Conservation (phyloP, 306 rosid genomes). For the Cyclanthera cordifolia region DNA sequence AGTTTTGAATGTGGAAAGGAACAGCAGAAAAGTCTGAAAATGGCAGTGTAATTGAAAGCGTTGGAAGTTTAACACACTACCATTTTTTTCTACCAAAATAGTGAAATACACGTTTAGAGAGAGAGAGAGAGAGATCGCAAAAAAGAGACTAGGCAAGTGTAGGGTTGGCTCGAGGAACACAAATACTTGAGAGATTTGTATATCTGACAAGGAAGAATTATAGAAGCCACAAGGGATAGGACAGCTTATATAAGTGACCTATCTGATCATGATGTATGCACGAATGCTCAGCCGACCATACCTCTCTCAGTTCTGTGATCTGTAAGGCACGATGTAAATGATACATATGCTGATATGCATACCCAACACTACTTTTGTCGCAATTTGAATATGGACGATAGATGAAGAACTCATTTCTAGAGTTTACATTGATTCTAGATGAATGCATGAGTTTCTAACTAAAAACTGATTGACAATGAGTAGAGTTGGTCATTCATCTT, state of each 20-base stretch:
- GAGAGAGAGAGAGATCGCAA: too few relatives aligned
- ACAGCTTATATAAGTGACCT: neutral
- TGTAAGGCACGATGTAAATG: neutral
- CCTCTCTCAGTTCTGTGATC: neutral
- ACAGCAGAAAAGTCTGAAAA: neutral
- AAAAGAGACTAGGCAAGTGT: neutral
- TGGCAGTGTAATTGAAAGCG: neutral
- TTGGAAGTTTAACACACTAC: conserved; percentile 3
- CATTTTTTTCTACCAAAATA: neutral
- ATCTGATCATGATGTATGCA: neutral
- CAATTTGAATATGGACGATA: neutral
- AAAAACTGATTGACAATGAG: too few relatives aligned
- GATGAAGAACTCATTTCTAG: neutral
- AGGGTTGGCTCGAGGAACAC: neutral
- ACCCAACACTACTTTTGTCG: neutral
- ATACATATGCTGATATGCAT: neutral
- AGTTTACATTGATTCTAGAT: neutral
- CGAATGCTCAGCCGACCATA: neutral
- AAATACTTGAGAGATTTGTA: neutral
- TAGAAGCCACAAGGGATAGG: neutral
- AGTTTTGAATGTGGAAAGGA: conserved; percentile 8
- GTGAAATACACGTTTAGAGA: neutral
- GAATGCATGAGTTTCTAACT: too few relatives aligned
- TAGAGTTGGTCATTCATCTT: too few relatives aligned
- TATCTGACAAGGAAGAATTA: neutral